Base-by-base conservation (phyloP, 2,329 filamentous ascomycete genomes). In the Chrysosporium keratinophilum region DNA sequence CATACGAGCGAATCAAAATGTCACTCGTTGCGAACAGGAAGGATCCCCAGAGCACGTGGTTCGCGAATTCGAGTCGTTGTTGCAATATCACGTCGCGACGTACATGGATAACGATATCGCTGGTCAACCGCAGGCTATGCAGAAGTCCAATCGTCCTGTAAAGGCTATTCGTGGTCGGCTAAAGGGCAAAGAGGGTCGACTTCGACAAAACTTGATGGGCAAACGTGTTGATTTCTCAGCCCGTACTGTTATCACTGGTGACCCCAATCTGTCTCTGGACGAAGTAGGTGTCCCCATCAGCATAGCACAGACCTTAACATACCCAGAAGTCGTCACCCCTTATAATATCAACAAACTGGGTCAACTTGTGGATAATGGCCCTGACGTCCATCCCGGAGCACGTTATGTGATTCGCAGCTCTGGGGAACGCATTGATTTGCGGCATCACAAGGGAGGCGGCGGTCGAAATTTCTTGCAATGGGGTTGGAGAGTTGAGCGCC, bases 61-160 rank as follows among this genome's bases (percentile, higher is more conserved):
- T 14, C 81, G 83, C 56, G 93, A 98, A 64, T 97, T 96, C 56
- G 88, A 95, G 70, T 83, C 85, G 59, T 75, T 98, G 33, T 76
- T 99, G 37, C 94, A 99, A 67, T 99, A 95, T 67, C 94, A 98
- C 65, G 90, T 98, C 56, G 94, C 94, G 42, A 98, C 94, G 0
- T 95, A 96, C 72, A 98, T 99, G 94, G 93, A 98, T 72, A 99
- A 98, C 64, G 91, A 98, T 68, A 96, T 97, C 71, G 93, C 94
- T 59, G 90, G 91, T 48, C 84, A 94, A 63, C 93, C 93, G 2
- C 89, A 93, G 63, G 91, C 93, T 2, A 77, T 97, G 65, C 94
- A 98, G 67, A 98, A 98, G 77, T 95, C 89, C 54, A 94, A 94
- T 46, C 84, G 94, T 65, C 90, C 94, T 0, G 86, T 98, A 61